Conservation (phyloP, 768 basidiomycete genomes). For the Boletus pseudopeckii region DNA sequence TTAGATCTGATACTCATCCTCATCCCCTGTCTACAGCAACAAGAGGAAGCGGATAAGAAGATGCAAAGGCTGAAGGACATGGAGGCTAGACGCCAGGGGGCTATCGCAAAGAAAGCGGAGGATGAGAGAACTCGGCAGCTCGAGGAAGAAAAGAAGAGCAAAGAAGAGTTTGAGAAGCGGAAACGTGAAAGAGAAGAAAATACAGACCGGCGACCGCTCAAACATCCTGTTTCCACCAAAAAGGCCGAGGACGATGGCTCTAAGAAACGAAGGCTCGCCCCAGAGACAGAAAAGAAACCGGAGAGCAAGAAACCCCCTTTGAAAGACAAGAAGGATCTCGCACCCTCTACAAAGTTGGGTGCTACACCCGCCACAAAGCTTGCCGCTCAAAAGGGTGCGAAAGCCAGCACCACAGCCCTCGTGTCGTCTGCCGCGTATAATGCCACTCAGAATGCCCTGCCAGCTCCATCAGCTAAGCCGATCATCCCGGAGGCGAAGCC, state of each 20-base stretch:
- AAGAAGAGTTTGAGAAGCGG: constrained; percentile 70
- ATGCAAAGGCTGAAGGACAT: constrained; percentile 70
- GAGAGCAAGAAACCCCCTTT: constrained; percentile 60
- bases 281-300: constrained; percentile 53
- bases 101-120: constrained; percentile 69
- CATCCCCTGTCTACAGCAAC: constrained; percentile 55
- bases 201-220: constrained; percentile 64
- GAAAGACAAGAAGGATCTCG: constrained; percentile 46
- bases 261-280: constrained; percentile 66
- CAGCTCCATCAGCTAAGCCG: constrained; percentile 29
- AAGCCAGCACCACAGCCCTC: constrained; percentile 32
- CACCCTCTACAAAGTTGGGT: constrained; percentile 24
- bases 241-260: constrained; percentile 71
- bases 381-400: constrained; percentile 35
- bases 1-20: not conserved
- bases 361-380: constrained; percentile 25
- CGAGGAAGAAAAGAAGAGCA: constrained; percentile 69
- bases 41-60: constrained; percentile 84
- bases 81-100: constrained; percentile 75
- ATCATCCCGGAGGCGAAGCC: constrained; percentile 32
- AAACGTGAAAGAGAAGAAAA: constrained; percentile 81
- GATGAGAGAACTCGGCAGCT: constrained; percentile 63
- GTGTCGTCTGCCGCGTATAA: constrained; percentile 41
- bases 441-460: constrained; percentile 31
- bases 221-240: constrained; percentile 43